phyloP scores from a whole-genome alignment of 495 filamentous ascomycete genomes.

The Niebla homalea region DNA sequence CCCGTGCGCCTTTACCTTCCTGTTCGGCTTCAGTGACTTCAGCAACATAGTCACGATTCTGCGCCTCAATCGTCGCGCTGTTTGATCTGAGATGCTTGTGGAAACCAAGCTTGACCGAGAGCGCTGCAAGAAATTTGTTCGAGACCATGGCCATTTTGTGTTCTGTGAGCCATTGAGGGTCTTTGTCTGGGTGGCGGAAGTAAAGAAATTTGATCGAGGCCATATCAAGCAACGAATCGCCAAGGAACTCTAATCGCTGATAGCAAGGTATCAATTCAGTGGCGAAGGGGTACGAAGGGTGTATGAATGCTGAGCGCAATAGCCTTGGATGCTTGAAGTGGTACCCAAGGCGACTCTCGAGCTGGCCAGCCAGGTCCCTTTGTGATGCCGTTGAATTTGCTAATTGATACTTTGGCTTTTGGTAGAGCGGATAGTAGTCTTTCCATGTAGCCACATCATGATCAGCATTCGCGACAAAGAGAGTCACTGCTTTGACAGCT shows the following conservation, averaged over 20 bases:
- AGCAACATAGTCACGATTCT: constrained; percentile 55
- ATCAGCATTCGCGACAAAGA: constrained; percentile 51
- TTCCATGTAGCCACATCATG: constrained; percentile 54
- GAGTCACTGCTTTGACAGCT: constrained; percentile 72
- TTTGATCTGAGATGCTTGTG: constrained; percentile 59
- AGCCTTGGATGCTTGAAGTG: constrained; percentile 68
- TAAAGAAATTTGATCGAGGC: constrained; percentile 72
- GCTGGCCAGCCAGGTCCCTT: constrained; percentile 48
- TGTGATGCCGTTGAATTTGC: constrained; percentile 45
- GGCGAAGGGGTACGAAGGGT: constrained; percentile 63
- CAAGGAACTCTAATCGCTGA: constrained; percentile 86
- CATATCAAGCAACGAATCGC: constrained; percentile 84
- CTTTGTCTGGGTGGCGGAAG: constrained; percentile 56
- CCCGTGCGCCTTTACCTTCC: constrained; percentile 41
- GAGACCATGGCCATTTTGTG: constrained; percentile 97
- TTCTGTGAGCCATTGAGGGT: constrained; percentile 96
- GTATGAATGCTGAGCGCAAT: constrained; percentile 73
- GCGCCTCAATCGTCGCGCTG: constrained; percentile 40
- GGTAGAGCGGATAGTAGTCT: constrained; percentile 63
- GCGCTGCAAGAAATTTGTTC: constrained; percentile 81
- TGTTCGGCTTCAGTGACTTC: constrained; percentile 46
- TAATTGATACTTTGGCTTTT: constrained; percentile 57
- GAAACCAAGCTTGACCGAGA: constrained; percentile 64
- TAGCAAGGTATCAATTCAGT: constrained; percentile 76
- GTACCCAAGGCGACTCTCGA: constrained; percentile 59